Evolutionary conservation across 164 flowering plant species (phyloP).

Genomic region (Stephania yunnanensis): DNA sequence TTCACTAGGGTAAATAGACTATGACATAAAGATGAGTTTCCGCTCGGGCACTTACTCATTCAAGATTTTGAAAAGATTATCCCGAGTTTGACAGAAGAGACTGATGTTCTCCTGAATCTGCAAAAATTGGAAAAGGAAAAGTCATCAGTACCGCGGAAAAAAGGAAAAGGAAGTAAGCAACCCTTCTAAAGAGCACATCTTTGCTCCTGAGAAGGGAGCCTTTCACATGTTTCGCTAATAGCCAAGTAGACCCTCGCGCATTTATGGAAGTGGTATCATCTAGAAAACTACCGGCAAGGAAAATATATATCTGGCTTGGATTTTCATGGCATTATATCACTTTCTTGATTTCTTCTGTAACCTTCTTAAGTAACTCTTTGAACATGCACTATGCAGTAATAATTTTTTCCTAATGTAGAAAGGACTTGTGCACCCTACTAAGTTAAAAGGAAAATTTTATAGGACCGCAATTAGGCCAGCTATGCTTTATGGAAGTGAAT

Average conservation of each 20-base stretch:
- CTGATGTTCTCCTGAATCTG: slow-evolving; percentile 69
- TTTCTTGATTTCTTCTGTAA: not conserved
- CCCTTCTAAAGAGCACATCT: not conserved
- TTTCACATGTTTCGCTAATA: not conserved
- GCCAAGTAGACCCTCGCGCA: not conserved
- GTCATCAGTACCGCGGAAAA: too few species aligned
- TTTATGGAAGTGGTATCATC: not conserved
- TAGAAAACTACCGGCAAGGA: not conserved
- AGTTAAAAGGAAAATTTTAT: too few species aligned
- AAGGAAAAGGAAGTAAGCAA: slow-evolving; percentile 10
- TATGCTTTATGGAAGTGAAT: too few species aligned
- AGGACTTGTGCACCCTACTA: not conserved
- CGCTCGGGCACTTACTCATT: slow-evolving; percentile 42
- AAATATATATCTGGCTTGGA: not conserved
- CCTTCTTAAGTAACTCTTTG: not conserved
- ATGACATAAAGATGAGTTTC: not conserved
- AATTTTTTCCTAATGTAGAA: not conserved
- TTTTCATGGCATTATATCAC: not conserved
- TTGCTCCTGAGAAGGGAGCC: not conserved
- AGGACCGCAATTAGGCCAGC: too few species aligned
- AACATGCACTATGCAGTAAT: not conserved
- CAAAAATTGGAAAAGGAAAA: slow-evolving; percentile 4
- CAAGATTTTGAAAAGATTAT: slow-evolving; percentile 56
- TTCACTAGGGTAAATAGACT: not conserved
- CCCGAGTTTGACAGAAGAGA: slow-evolving; percentile 73